Conservation (phyloP, 495 filamentous ascomycete genomes). For the Ramalina peruviana region DNA sequence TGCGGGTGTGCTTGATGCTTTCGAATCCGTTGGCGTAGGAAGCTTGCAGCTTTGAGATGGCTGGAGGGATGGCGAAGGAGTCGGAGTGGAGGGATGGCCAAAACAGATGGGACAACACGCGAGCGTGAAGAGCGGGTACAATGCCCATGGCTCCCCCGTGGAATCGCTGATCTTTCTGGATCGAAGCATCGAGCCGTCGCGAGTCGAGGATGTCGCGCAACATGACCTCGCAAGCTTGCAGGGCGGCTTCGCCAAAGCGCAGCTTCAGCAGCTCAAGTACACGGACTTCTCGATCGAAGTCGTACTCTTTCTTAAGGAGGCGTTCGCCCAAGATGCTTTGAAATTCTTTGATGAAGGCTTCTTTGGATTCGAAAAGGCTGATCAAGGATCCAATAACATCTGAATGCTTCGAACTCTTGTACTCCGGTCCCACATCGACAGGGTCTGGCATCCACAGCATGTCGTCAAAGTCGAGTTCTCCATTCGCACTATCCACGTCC, state of each 20-base stretch:
- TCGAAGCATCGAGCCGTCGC: slow-evolving; percentile 48
- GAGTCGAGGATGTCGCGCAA: slow-evolving; percentile 87
- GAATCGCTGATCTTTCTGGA: slow-evolving; percentile 38
- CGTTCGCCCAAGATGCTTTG: slow-evolving; percentile 72
- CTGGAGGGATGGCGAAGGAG: slow-evolving; percentile 53
- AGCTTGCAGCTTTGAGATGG: slow-evolving; percentile 47
- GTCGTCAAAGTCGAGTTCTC: slow-evolving; percentile 72
- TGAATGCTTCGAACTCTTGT: slow-evolving; percentile 70
- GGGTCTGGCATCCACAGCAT: slow-evolving; percentile 87
- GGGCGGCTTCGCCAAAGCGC: slow-evolving; percentile 68
- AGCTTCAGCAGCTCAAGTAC: slow-evolving; percentile 81
- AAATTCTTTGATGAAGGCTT: slow-evolving; percentile 88
- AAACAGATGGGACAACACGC: slow-evolving; percentile 84
- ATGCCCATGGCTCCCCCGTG: slow-evolving; percentile 1
- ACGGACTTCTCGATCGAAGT: slow-evolving; percentile 61
- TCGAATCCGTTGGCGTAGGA: slow-evolving; percentile 68
- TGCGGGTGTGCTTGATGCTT: slow-evolving; percentile 61
- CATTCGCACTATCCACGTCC: slow-evolving; percentile 37
- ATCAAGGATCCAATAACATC: slow-evolving; percentile 90
- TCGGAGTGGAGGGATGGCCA: slow-evolving; percentile 80
- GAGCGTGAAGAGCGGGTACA: slow-evolving; percentile 48
- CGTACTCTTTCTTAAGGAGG: slow-evolving; percentile 53
- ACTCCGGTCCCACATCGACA: slow-evolving; percentile 83
- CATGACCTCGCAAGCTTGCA: slow-evolving; percentile 96
- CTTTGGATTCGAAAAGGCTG: slow-evolving; percentile 69